Base-by-base conservation (phyloP, 2,329 filamentous ascomycete genomes). In the Cladosporium austrohemisphaericum region DNA sequence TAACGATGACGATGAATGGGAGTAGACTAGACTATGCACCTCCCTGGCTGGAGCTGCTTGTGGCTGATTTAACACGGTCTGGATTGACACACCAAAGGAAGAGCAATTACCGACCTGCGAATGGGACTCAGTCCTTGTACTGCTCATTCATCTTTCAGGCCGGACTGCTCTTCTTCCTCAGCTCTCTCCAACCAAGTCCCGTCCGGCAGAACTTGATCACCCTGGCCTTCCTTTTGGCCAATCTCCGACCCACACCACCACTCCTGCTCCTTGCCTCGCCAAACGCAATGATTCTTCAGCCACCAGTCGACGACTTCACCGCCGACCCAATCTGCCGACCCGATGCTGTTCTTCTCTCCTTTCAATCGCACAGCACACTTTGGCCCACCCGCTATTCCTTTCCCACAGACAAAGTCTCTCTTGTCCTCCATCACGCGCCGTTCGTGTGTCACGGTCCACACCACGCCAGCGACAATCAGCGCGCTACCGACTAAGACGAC, bases 1-100 rank as follows among this genome's bases (percentile, higher is more conserved):
- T 52, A 74, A 75, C 25, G 74, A 77, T 55, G 76, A 80, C 10
- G 44, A 47, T 31, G 44, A 47, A 37, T 47, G 44, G 44, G 44
- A 47, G n/a, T 47, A 47, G 44, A 16, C 10, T 4, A n/a, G 5
- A 11, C 25, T 26, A 11, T 26, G 11, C 25, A 26, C 6, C 25
- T 6, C 25, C n/a, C n/a, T n/a, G n/a, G n/a, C n/a, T n/a, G n/a
- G n/a, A 26, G 25, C 25, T 6, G 25, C 25, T 26, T 26, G 6
- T 26, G 25, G 6, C 25, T 6, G 25, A 26, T 6, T 26, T 11
- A 26, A 26, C n/a, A 26, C 25, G 25, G 11, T 11, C 25, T 6
- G 11, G 25, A 26, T 26, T 26, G 25, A n/a, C n/a, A n/a, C n/a
- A n/a, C n/a, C n/a, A n/a, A n/a, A n/a, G n/a, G n/a, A n/a, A n/a